A percentile compares a stretch with the other conserved stretches of the same genome.
These are phyloP conservation scores for Moniliella sp. DNA, from an alignment of 1,284 basidiomycete species.

Conservation along the genomic window DNA sequence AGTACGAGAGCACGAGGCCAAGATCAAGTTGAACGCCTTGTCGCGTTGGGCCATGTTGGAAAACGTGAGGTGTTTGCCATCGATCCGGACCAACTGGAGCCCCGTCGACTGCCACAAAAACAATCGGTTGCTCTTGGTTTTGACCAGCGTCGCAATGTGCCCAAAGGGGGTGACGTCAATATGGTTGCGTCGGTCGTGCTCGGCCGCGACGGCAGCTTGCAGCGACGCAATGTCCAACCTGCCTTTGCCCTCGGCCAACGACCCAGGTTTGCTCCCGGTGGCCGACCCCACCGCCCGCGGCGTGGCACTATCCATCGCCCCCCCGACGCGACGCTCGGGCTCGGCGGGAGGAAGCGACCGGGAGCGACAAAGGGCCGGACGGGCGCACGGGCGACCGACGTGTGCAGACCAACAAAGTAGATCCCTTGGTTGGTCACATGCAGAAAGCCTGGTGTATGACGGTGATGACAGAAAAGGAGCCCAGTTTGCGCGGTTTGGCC, in stretches of 20 bases:
- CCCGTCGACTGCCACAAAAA: slow-evolving; percentile 23
- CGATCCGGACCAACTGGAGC: slow-evolving; percentile 18
- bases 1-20: too few relatives aligned
- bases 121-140: slow-evolving; percentile 22
- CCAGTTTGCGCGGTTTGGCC: slow-evolving; percentile 11
- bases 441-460: slow-evolving; percentile 24
- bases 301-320: slow-evolving; percentile 7
- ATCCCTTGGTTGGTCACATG: slow-evolving; percentile 19
- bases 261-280: too few relatives aligned
- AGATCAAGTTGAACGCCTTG: slow-evolving; percentile 27
- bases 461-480: slow-evolving; percentile 31
- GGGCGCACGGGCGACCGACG: too few relatives aligned
- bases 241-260: neutral
- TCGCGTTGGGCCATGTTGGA: slow-evolving; percentile 25
- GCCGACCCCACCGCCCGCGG: neutral
- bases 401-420: slow-evolving; percentile 25
- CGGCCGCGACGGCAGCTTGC: too few relatives aligned
- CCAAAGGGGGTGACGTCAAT: slow-evolving; percentile 9
- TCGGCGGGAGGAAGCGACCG: slow-evolving; percentile 9
- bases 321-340: slow-evolving; percentile 10
- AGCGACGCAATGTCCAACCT: too few relatives aligned
- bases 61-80: slow-evolving; percentile 16
- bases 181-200: too few relatives aligned
- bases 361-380: too few relatives aligned
- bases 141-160: slow-evolving; percentile 21